Percentiles rank a stretch among this genome's conserved stretches.
Conservation (phyloP, 306 rosid species). For the Lupinus albus region DNA sequence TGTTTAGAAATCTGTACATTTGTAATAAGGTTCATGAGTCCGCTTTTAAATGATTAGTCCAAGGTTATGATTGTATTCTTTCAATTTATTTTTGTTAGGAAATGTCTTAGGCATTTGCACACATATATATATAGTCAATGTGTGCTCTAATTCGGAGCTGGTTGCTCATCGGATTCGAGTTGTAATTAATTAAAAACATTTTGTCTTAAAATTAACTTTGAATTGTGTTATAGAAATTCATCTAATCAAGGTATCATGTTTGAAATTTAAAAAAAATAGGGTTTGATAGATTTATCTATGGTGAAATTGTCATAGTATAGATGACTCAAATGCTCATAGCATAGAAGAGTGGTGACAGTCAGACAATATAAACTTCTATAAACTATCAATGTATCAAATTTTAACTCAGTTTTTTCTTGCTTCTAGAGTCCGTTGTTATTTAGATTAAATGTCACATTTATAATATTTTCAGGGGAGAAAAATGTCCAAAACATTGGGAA, state of each 20-base stretch:
- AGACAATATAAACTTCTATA: background rate
- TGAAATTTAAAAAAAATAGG: background rate
- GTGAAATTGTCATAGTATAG: background rate
- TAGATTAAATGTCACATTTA: constrained; percentile 15
- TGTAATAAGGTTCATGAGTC: background rate
- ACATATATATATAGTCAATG: background rate
- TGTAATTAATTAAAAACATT: background rate
- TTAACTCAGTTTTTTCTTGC: background rate
- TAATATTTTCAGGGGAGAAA: constrained; percentile 75
- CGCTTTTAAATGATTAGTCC: background rate
- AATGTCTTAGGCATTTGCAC: background rate
- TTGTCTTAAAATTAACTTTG: background rate
- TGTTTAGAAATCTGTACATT: background rate
- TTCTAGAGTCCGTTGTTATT: constrained; percentile 27
- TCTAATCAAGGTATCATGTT: background rate
- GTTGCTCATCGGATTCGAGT: background rate
- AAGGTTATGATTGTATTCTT: background rate
- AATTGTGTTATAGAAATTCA: background rate
- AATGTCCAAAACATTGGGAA: constrained; percentile 94
- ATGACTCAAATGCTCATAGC: background rate
- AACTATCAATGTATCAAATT: constrained; percentile 12
- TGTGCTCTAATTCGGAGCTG: background rate
- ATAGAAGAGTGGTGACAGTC: constrained; percentile 8
- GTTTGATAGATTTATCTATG: background rate
- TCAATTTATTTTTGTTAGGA: background rate